A percentile compares a stretch with the other conserved stretches of the same genome.
Conservation (phyloP, 305 asterid genomes). For the Fraxinus floribunda region DNA sequence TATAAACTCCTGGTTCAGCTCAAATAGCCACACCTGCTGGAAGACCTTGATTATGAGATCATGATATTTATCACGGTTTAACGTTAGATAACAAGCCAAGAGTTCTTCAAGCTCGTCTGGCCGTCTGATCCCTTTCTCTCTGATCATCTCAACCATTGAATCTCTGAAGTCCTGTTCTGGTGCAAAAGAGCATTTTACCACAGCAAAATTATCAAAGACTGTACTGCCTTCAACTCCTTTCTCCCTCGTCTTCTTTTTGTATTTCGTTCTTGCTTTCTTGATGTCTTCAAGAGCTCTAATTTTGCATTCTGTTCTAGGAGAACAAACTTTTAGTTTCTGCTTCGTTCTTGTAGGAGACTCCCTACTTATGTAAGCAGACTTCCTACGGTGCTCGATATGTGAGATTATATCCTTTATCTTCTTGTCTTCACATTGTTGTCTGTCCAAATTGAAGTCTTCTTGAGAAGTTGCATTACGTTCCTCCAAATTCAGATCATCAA, state of each 20-base stretch:
- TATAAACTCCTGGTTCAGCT: conserved; percentile 29
- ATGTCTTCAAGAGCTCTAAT: conserved; percentile 53
- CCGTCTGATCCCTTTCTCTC: conserved; percentile 34
- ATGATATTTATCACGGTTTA: conserved; percentile 42
- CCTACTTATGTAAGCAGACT: conserved; percentile 29
- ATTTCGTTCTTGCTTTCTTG: conserved; percentile 50
- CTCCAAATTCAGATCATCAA: not conserved
- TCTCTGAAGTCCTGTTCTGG: conserved; percentile 46
- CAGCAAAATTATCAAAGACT: conserved; percentile 40
- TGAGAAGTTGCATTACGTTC: conserved; percentile 18
- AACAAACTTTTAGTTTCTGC: conserved; percentile 31
- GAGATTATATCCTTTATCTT: conserved; percentile 24
- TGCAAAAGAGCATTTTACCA: conserved; percentile 38
- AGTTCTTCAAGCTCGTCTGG: conserved; percentile 48
- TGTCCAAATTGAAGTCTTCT: conserved; percentile 28
- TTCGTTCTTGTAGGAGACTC: conserved; percentile 33
- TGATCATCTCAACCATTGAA: conserved; percentile 54
- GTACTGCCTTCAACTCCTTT: conserved; percentile 18
- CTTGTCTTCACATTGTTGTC: conserved; percentile 25
- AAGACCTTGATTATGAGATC: conserved; percentile 49
- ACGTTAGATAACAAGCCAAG: conserved; percentile 48
- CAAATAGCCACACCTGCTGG: conserved; percentile 43
- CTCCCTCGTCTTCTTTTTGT: conserved; percentile 26
- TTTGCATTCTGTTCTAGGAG: conserved; percentile 59
- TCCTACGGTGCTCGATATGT: conserved; percentile 29